These are phyloP conservation scores for Metarhizium brunneum DNA, from an alignment of 2,329 filamentous ascomycete genomes.

Conservation along the genomic window DNA sequence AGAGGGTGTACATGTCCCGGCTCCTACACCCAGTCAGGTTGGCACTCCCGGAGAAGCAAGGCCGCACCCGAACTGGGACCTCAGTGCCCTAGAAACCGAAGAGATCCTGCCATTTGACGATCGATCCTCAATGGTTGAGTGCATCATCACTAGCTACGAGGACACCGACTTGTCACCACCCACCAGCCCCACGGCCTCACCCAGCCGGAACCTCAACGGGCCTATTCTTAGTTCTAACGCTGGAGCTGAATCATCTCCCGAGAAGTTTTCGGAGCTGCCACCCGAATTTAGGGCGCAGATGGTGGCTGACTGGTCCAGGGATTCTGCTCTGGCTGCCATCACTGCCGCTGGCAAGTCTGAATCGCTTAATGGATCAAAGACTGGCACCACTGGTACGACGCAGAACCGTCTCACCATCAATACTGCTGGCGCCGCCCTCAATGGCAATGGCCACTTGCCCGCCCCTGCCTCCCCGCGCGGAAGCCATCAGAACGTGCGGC, in stretches of 20 bases:
- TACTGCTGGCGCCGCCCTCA: constrained; percentile 24
- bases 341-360: constrained; percentile 61
- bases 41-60: constrained; percentile 38
- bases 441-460: constrained; percentile 26
- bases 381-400: constrained; percentile 46
- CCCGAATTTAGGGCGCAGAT: constrained; percentile 63
- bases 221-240: constrained; percentile 47
- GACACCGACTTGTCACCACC: constrained; percentile 53
- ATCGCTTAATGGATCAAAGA: constrained; percentile 67
- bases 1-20: constrained; percentile 61
- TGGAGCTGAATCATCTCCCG: constrained; percentile 26
- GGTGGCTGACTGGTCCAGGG: constrained; percentile 70
- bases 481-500: constrained; percentile 41
- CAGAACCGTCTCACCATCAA: constrained; percentile 51
- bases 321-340: constrained; percentile 58
- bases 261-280: constrained; percentile 50
- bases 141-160: constrained; percentile 64
- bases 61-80: constrained; percentile 35
- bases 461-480: constrained; percentile 36
- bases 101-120: constrained; percentile 69
- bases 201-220: constrained; percentile 53
- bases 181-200: constrained; percentile 60
- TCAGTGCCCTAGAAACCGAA: constrained; percentile 49
- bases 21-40: constrained; percentile 54
- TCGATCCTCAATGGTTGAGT: constrained; percentile 60